phyloP scores from a whole-genome alignment of 78 protist genomes.

The Dictyostelium intermedium region DNA sequence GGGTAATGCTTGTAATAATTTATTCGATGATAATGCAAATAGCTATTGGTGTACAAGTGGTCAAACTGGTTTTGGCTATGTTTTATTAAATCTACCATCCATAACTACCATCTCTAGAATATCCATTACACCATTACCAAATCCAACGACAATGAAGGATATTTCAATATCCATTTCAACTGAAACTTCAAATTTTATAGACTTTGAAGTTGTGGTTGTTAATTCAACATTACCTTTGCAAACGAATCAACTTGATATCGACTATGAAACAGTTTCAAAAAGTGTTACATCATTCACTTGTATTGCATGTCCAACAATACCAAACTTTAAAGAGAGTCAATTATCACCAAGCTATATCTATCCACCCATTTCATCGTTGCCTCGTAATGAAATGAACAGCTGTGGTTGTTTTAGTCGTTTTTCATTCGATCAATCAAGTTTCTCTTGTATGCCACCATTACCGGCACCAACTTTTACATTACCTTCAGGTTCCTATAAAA shows the following conservation, averaged over 20 bases:
- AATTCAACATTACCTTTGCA: background rate
- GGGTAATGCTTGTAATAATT: background rate
- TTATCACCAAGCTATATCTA: background rate
- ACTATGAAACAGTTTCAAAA: background rate
- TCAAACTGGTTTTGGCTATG: background rate
- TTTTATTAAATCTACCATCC: background rate
- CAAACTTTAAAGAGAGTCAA: background rate
- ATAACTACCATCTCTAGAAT: background rate
- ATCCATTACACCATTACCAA: background rate
- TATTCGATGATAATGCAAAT: background rate
- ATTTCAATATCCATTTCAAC: background rate
- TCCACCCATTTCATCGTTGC: background rate
- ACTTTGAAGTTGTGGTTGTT: background rate
- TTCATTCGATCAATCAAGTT: background rate
- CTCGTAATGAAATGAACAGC: background rate
- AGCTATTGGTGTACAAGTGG: background rate
- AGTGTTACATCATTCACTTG: background rate
- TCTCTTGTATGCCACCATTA: conserved; percentile 20
- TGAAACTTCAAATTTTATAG: background rate
- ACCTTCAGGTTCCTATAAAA: background rate
- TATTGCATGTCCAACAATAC: background rate
- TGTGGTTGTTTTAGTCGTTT: conserved; percentile 24
- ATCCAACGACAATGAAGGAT: background rate
- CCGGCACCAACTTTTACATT: background rate
- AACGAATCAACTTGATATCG: background rate